Evolutionary conservation across 495 filamentous ascomycete species (phyloP).

Genomic region (Hypoxylon fuscum): DNA sequence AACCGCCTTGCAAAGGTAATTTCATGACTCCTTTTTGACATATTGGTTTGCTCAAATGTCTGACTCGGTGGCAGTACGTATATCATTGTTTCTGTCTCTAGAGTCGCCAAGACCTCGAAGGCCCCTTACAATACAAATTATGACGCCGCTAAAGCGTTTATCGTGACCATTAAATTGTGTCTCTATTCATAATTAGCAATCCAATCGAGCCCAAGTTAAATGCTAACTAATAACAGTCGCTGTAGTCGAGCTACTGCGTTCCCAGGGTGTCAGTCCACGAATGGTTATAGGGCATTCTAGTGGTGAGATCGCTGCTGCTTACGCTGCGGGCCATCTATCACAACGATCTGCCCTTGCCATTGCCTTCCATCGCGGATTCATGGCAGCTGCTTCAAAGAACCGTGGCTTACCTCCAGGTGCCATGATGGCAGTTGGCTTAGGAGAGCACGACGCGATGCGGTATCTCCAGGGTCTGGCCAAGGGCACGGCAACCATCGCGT

Average conservation of each 20-base stretch:
- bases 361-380: neutral
- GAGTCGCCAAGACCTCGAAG: too few species aligned
- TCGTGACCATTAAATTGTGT: too few species aligned
- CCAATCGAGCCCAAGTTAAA: too few species aligned
- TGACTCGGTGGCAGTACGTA: too few species aligned
- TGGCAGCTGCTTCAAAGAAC: neutral
- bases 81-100: too few species aligned
- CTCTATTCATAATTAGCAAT: too few species aligned
- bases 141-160: too few species aligned
- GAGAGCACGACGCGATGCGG: conserved; percentile 6
- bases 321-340: neutral
- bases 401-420: neutral
- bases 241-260: neutral
- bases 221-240: too few species aligned
- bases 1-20: too few species aligned
- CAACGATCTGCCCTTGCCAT: neutral
- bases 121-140: too few species aligned
- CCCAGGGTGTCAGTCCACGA: neutral
- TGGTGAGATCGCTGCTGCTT: neutral
- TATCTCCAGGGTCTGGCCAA: conserved; percentile 33
- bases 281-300: neutral
- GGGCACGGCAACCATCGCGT: conserved; percentile 45
- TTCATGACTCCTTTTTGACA: too few species aligned
- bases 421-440: conserved; percentile 50
- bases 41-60: too few species aligned